Conservation (phyloP, 768 basidiomycete genomes). For the Phlebiopsis gigantea region DNA sequence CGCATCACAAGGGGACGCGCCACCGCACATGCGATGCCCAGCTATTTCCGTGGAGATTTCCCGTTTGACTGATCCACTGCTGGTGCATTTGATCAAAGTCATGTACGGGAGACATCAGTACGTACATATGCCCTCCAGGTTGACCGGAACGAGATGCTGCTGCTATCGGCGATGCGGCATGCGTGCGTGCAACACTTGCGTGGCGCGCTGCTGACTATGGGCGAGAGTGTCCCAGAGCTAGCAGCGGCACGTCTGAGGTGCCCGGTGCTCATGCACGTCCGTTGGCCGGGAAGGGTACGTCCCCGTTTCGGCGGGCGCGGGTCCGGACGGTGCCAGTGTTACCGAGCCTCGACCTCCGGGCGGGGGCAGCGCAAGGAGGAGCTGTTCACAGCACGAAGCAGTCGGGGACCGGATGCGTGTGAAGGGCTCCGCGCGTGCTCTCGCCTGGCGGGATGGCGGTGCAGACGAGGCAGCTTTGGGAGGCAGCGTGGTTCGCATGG, state of each 20-base stretch:
- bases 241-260: background rate
- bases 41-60: no score
- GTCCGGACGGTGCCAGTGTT: background rate
- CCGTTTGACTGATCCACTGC: background rate
- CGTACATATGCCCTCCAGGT: background rate
- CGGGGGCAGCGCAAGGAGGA: background rate
- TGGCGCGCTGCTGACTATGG: background rate
- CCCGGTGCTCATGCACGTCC: background rate
- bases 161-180: background rate
- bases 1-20: no score
- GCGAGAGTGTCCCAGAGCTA: background rate
- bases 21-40: no score
- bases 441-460: background rate
- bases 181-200: background rate
- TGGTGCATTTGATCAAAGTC: background rate
- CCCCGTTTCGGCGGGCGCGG: background rate
- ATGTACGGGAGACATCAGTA: background rate
- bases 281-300: background rate
- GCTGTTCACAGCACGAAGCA: background rate
- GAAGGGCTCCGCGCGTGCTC: background rate
- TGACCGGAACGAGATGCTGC: background rate
- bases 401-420: background rate
- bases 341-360: background rate
- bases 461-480: background rate
- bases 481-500: background rate